A percentile compares a stretch with the other conserved stretches of the same genome.
phyloP scores from a whole-genome alignment of 441 rosid genomes.

The Eutrema salsugineum region DNA sequence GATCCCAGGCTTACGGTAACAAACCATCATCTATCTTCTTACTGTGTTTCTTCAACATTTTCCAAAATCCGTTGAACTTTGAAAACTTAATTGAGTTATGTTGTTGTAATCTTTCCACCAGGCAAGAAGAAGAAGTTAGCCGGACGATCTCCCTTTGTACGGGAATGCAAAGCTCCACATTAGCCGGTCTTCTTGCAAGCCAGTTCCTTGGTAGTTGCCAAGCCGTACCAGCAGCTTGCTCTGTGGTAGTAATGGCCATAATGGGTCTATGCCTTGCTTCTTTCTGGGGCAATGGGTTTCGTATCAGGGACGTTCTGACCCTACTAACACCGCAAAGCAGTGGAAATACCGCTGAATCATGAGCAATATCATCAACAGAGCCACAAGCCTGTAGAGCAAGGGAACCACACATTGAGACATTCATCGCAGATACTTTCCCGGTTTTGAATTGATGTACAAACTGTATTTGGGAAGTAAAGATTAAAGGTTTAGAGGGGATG shows the following conservation, averaged over 20 bases:
- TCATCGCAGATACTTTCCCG: slow-evolving; percentile 7
- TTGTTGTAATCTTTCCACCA: slow-evolving; percentile 24
- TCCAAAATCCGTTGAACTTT: background rate
- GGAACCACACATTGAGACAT: background rate
- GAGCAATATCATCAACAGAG: background rate
- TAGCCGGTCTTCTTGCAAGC: slow-evolving; percentile 86
- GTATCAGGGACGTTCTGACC: slow-evolving; percentile 59
- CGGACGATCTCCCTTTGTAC: slow-evolving; percentile 85
- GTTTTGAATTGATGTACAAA: background rate
- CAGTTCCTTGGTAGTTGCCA: slow-evolving; percentile 88
- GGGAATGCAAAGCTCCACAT: slow-evolving; percentile 97
- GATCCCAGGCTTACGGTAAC: slow-evolving; percentile 72
- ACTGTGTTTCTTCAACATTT: background rate
- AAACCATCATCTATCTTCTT: background rate
- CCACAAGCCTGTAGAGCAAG: slow-evolving; percentile 9
- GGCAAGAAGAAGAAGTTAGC: slow-evolving; percentile 90
- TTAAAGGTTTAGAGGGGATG: slow-evolving; percentile 15
- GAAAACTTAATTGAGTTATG: background rate
- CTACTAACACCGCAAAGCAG: slow-evolving; percentile 26
- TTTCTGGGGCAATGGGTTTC: slow-evolving; percentile 80
- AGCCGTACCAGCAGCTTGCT: slow-evolving; percentile 98
- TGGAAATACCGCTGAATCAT: slow-evolving; percentile 42
- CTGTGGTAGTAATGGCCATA: slow-evolving; percentile 95
- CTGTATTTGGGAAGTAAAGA: slow-evolving; percentile 14
- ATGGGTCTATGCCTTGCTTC: slow-evolving; percentile 96